Evolutionary conservation across 2,329 filamentous ascomycete genomes (phyloP), one percentile per base, ranked within the genome.

Genomic region (Ophiostoma sp.): DNA sequence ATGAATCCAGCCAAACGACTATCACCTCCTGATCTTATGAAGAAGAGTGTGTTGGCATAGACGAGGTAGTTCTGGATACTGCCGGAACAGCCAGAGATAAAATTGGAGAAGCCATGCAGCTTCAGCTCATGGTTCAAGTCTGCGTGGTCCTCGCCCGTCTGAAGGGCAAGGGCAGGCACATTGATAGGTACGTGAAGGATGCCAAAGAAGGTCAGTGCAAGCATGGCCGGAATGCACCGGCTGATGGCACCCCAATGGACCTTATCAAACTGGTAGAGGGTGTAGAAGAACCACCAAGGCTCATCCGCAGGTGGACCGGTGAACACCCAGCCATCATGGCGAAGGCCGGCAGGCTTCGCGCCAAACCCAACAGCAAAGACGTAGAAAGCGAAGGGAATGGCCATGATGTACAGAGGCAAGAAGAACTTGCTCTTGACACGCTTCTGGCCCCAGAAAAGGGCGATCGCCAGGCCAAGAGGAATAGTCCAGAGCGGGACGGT

Each of bases 231-330:
- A 42, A 97, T 84, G 0, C 90, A 93, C 74, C 93, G 88, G n/a
- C 83, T 80, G 65, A 99, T 84, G 2, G 94, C 95, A 62, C 84
- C 83, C 90, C 92, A 97, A 73, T 93, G 86, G 3, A 98, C 90
- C 38, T 89, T 82, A 65, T 88, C 82, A 74, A 97, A 92, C 75
- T 95, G 89, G 78, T 97, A 99, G 64, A 98, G 85, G 0, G 92
- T 96, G 79, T 97, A 99, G 75, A 99, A 99, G 76, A 95, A 93
- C 86, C 95, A 99, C 87, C 96, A 99, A 0, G 95, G 93, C 74
- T 96, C 92, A 12, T 87, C 90, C 9, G 89, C 89, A 63, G 90
- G 89, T 0, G 95, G 94, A 0, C 90, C 90, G 73, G 92, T 85
- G 74, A 99, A 99, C 11, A 98, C 90, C 95, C 95, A 99, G 18